A percentile compares a stretch with the other conserved stretches of the same genome.
phyloP scores from a whole-genome alignment of 176 grass and related monocot genomes.

The Oryza nivara region DNA sequence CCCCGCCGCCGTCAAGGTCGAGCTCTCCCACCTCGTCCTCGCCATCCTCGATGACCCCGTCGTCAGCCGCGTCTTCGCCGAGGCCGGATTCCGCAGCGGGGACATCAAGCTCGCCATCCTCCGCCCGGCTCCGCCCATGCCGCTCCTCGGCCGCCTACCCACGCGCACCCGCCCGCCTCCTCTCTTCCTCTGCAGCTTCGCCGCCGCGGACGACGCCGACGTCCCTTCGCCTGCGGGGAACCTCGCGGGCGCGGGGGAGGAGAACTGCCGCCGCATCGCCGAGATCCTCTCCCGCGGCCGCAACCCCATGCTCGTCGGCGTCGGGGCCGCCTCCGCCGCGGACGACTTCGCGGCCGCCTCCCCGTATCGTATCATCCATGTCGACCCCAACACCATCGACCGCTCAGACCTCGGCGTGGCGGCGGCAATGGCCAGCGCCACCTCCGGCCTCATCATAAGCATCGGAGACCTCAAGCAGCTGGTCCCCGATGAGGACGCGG shows the following conservation, averaged over 20 bases:
- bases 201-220: slow-evolving; percentile 55
- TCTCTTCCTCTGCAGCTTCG: slow-evolving; percentile 88
- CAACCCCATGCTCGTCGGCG: slow-evolving; percentile 91
- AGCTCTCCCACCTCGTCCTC: slow-evolving; percentile 76
- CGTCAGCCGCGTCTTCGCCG: slow-evolving; percentile 84
- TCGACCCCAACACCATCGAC: slow-evolving; percentile 33
- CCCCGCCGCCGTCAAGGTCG: slow-evolving; percentile 73
- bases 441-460: slow-evolving; percentile 61
- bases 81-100: slow-evolving; percentile 72
- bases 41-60: slow-evolving; percentile 93
- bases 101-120: slow-evolving; percentile 93
- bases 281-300: slow-evolving; percentile 76
- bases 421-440: slow-evolving; percentile 12
- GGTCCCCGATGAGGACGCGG: slow-evolving; percentile 38
- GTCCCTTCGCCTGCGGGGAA: slow-evolving; percentile 43
- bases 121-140: slow-evolving; percentile 66
- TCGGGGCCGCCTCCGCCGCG: slow-evolving; percentile 67
- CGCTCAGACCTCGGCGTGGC: slow-evolving; percentile 10
- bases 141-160: slow-evolving; percentile 44
- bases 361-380: slow-evolving; percentile 53
- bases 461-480: slow-evolving; percentile 80
- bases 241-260: slow-evolving; percentile 44
- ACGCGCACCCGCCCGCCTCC: slow-evolving; percentile 61
- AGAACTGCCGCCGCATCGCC: slow-evolving; percentile 64
- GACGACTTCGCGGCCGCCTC: slow-evolving; percentile 49